phyloP scores from a whole-genome alignment of 257 asterid genomes.

The Solanum dulcamara region DNA sequence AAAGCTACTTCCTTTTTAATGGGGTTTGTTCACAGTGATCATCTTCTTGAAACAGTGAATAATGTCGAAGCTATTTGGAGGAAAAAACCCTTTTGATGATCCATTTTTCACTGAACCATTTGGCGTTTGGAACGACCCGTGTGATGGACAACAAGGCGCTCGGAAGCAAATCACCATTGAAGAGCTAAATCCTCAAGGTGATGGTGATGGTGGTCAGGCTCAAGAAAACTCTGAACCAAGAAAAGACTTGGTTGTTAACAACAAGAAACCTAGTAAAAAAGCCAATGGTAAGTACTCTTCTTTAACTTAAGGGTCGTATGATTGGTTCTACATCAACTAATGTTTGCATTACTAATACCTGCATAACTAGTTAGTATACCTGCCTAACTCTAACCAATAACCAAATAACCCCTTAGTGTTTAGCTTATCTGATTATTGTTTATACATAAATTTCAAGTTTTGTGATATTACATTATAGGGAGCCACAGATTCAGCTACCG shows the following conservation, averaged over 20 bases:
- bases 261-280: constrained; percentile 11
- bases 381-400: background rate
- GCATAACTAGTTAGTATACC: background rate
- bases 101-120: constrained; percentile 62
- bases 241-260: constrained; percentile 30
- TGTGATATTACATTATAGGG: constrained; percentile 23
- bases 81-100: constrained; percentile 64
- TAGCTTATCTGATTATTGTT: background rate
- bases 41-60: background rate
- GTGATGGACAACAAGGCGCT: constrained; percentile 25
- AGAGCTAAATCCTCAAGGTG: constrained; percentile 47
- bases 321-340: background rate
- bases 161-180: constrained; percentile 45
- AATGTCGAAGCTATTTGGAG: constrained; percentile 68
- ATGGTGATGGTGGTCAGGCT: constrained; percentile 22
- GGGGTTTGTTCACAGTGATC: background rate
- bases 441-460: background rate
- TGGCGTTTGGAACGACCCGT: constrained; percentile 28
- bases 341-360: background rate
- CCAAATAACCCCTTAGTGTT: background rate
- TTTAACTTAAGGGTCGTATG: background rate
- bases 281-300: constrained; percentile 19
- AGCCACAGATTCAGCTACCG: constrained; percentile 35
- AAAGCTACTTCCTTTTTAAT: background rate
- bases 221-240: constrained; percentile 18